Evolutionary conservation across 2,329 filamentous ascomycete species (phyloP), one percentile per base, ranked within the genome.

Genomic region (Exophiala sp.): DNA sequence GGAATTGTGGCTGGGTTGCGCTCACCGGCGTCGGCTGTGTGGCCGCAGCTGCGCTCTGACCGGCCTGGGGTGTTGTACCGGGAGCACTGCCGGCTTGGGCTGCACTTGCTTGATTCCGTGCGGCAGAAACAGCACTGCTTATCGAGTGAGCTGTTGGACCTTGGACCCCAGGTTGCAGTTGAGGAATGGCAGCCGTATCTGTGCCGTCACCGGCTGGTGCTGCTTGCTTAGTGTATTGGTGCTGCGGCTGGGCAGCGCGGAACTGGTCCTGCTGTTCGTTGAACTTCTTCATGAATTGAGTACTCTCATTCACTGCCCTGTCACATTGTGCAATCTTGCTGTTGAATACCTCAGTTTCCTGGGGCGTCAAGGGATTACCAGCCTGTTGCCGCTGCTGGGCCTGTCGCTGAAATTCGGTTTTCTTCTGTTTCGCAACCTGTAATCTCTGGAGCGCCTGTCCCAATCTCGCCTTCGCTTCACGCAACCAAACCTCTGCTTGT

Each of bases 401-500:
- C 46, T 68, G 65, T 24, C 67, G 59, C 19, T 70, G 66, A 22
- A 75, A 53, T 37, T 74, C 70, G 16, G 62, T 57, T 42, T 73
- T 63, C 22, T 70, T 68, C n/a, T 64, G 65, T 46, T 67, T 66
- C n/a, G 70, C 70, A 13, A 71, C 65, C 52, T 75, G 72, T 47
- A 72, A 68, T 53, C 71, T 73, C 57, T 75, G 72, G 21, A 75
- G 63, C 8, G 71, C 69, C 48, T 72, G 68, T 19, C 72, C 73
- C 60, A 73, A 73, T 55, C 71, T 66, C 38, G 70, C 58, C 52
- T 68, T 71, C 24, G 71, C 71, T 55, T 76, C 72, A 8, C 65
- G 64, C 42, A 75, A 62, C 72, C 72, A 76, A 16, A 64, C 66
- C 46, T 70, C 66, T 2, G 67, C 65, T 50, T 70, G 67, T 51